Percentiles rank a stretch among this genome's conserved stretches.
phyloP scores from a whole-genome alignment of 257 asterid species.

The Nicotiana knightiana region DNA sequence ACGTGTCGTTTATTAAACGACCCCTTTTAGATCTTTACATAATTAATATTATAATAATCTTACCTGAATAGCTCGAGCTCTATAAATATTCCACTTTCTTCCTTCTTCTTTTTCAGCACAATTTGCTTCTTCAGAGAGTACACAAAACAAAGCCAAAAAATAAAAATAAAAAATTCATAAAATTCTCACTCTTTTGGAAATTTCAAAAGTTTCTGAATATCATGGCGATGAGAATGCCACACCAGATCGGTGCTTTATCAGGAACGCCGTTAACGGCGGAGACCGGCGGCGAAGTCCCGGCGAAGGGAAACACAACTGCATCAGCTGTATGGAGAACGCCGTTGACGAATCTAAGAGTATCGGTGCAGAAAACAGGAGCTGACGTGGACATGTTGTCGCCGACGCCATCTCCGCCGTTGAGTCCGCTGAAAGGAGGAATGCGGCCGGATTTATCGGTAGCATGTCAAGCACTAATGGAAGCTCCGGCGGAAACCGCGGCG shows the following conservation, averaged over 20 bases:
- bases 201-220: background rate
- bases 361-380: slow-evolving; percentile 28
- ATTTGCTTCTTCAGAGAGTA: background rate
- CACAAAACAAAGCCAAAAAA: background rate
- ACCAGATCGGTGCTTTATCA: slow-evolving; percentile 73
- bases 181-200: background rate
- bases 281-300: slow-evolving; percentile 33
- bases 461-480: slow-evolving; percentile 71
- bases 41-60: slow-evolving; percentile 33
- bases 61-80: background rate
- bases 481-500: background rate
- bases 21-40: background rate
- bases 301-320: slow-evolving; percentile 35
- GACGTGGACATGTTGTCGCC: slow-evolving; percentile 65
- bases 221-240: slow-evolving; percentile 93
- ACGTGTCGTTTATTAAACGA: slow-evolving; percentile 37
- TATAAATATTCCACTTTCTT: slow-evolving; percentile 12
- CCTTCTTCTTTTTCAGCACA: background rate
- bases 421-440: slow-evolving; percentile 51
- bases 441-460: slow-evolving; percentile 66
- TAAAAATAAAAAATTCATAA: background rate
- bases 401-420: slow-evolving; percentile 73
- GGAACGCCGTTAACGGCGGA: slow-evolving; percentile 46
- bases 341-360: slow-evolving; percentile 40
- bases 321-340: slow-evolving; percentile 66